These are phyloP conservation scores for Starmera stellimalicola DNA, from an alignment of 1,139 yeast species.

Conservation along the genomic window DNA sequence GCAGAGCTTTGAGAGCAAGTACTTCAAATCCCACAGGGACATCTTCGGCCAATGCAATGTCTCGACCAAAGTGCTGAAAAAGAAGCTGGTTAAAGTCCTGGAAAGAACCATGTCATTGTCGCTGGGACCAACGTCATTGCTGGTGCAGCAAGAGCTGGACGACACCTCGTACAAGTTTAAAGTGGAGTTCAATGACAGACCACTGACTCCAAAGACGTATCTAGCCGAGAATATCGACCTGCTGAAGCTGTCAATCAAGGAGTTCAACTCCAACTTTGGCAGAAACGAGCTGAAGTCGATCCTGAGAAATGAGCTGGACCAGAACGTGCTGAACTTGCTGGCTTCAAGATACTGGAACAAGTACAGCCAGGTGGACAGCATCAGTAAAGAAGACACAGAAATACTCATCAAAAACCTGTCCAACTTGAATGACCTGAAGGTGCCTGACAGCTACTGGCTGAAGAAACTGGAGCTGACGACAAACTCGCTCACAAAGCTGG, in stretches of 20 bases:
- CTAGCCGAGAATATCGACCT: constrained; percentile 87
- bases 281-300: constrained; percentile 74
- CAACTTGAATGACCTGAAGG: constrained; percentile 42
- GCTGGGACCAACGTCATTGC: constrained; percentile 75
- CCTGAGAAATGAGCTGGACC: constrained; percentile 80
- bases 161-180: constrained; percentile 90
- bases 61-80: constrained; percentile 69
- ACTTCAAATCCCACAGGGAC: constrained; percentile 50
- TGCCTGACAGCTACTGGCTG: constrained; percentile 80
- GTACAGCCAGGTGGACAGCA: constrained; percentile 6
- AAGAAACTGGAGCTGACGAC: constrained; percentile 78
- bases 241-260: constrained; percentile 80
- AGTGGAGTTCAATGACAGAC: constrained; percentile 93
- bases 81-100: constrained; percentile 74
- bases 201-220: constrained; percentile 87
- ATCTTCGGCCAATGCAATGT: constrained; percentile 59
- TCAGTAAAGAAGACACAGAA: constrained; percentile 9
- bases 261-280: constrained; percentile 73
- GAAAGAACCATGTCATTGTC: constrained; percentile 90
- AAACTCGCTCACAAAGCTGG: constrained; percentile 78
- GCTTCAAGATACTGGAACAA: constrained; percentile 90
- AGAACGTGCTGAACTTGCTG: constrained; percentile 71
- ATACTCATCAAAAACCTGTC: constrained; percentile 32
- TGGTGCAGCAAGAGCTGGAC: constrained; percentile 86
- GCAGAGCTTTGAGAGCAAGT: constrained; percentile 53